These are phyloP conservation scores for Pistacia vera DNA, from an alignment of 345 rosid species.

Conservation along the genomic window DNA sequence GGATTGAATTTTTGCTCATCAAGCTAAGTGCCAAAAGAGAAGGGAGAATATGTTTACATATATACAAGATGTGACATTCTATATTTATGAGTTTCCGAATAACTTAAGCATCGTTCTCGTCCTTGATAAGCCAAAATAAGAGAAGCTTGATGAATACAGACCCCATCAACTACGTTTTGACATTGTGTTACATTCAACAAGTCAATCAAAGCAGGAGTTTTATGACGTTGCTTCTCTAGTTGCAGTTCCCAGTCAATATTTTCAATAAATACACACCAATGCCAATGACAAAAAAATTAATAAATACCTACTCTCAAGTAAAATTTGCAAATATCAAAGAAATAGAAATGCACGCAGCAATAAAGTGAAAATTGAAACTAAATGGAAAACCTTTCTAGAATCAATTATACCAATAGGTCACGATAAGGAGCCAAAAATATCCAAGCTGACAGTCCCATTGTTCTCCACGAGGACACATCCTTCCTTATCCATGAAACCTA, in stretches of 20 bases:
- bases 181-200: constrained; percentile 52
- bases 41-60: background rate
- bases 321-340: no score
- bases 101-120: background rate
- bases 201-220: constrained; percentile 60
- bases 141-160: constrained; percentile 23
- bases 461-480: constrained; percentile 44
- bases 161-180: constrained; percentile 56
- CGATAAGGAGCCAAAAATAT: constrained; percentile 39
- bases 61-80: background rate
- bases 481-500: constrained; percentile 34
- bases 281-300: no score
- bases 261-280: constrained; percentile 25
- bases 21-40: background rate
- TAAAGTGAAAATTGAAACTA: no score
- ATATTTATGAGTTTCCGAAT: background rate
- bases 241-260: constrained; percentile 49
- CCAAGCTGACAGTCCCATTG: constrained; percentile 34
- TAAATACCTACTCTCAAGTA: background rate
- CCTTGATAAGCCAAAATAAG: background rate
- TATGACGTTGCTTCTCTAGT: constrained; percentile 45
- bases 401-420: constrained; percentile 44
- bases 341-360: no score
- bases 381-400: no score
- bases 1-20: background rate